A percentile compares a stretch with the other conserved stretches of the same genome.
phyloP scores from a whole-genome alignment of 2,329 filamentous ascomycete species.

The Phyllachora maydis region DNA sequence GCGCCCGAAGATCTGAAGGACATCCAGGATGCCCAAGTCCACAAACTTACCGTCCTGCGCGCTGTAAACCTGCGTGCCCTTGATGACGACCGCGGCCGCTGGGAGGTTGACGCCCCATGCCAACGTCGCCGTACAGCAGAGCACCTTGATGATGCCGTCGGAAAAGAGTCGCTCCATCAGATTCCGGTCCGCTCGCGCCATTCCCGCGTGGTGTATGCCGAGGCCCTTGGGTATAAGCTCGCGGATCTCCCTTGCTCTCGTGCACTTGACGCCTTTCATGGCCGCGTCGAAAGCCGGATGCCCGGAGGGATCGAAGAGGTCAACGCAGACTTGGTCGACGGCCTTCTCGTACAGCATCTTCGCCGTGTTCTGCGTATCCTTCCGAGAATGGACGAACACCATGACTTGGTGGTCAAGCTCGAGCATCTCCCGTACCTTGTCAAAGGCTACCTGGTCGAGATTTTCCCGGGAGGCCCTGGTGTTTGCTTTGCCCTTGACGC shows the following conservation, averaged over 20 bases:
- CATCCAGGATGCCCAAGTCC: constrained; percentile 87
- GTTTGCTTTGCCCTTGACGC: constrained; percentile 79
- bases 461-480: constrained; percentile 72
- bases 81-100: constrained; percentile 91
- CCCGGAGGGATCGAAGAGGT: constrained; percentile 62
- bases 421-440: constrained; percentile 90
- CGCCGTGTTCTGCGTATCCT: constrained; percentile 81
- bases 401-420: constrained; percentile 88
- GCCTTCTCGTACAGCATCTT: constrained; percentile 76
- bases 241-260: constrained; percentile 67
- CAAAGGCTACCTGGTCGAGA: constrained; percentile 68
- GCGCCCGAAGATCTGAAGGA: constrained; percentile 95
- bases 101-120: constrained; percentile 99
- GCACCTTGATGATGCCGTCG: constrained; percentile 84
- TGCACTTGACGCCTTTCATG: constrained; percentile 65
- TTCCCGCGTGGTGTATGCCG: constrained; percentile 90
- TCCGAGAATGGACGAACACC: constrained; percentile 96
- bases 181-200: constrained; percentile 86
- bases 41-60: constrained; percentile 93
- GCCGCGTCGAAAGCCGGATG: constrained; percentile 69
- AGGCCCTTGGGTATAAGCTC: constrained; percentile 82
- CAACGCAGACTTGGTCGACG: constrained; percentile 53
- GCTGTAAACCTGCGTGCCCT: constrained; percentile 93
- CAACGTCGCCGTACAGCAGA: constrained; percentile 93
- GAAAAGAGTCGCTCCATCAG: constrained; percentile 85